A percentile compares a stretch with the other conserved stretches of the same genome.
phyloP scores from a whole-genome alignment of 305 asterid genomes.

The Fraxinus baroniana region DNA sequence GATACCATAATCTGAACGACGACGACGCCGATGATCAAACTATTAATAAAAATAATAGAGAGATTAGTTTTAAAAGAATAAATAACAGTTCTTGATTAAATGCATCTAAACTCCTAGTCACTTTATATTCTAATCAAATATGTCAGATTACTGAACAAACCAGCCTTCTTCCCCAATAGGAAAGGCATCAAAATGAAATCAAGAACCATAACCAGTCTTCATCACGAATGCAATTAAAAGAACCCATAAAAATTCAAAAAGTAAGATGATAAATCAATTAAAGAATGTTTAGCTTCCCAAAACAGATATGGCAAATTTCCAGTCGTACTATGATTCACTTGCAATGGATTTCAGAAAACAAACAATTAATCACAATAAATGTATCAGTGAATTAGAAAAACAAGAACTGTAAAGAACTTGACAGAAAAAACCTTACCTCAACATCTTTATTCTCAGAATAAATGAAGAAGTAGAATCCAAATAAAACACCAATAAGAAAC shows the following conservation, averaged over 20 bases:
- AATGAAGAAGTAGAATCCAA: slow-evolving; percentile 72
- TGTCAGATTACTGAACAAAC: neutral
- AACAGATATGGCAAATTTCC: neutral
- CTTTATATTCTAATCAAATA: neutral
- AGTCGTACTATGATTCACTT: neutral
- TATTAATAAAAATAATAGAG: neutral
- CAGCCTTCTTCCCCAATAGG: neutral
- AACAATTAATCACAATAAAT: neutral
- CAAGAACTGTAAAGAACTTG: neutral
- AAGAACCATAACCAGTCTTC: neutral
- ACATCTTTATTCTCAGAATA: slow-evolving; percentile 50
- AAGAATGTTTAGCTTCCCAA: neutral
- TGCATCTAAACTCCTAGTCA: neutral
- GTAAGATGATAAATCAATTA: neutral
- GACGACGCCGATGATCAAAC: neutral
- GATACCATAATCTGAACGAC: neutral
- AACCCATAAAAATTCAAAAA: neutral
- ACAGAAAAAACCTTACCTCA: slow-evolving; percentile 42
- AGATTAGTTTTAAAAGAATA: neutral
- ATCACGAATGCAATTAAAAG: neutral
- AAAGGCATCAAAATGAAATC: neutral
- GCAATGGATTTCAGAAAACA: neutral
- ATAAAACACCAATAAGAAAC: slow-evolving; percentile 52
- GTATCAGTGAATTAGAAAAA: neutral
- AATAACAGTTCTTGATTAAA: neutral